These are phyloP conservation scores for Groenewaldozyma sp. DNA, from an alignment of 1,139 yeast genomes.

Conservation along the genomic window DNA sequence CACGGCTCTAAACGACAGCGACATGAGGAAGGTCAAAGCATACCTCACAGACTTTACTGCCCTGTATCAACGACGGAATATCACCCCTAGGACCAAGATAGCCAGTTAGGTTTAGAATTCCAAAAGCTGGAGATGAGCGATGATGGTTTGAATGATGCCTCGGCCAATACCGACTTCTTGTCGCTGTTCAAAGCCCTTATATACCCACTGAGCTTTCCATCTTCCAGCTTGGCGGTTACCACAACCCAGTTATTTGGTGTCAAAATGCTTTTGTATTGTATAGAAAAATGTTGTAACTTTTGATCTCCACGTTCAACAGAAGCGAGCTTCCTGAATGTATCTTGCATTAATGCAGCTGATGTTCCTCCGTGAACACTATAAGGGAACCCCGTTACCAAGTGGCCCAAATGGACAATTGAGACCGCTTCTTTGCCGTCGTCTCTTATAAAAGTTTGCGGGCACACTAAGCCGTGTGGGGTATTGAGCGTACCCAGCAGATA, in stretches of 20 bases:
- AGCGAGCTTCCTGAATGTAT: slow-evolving; percentile 34
- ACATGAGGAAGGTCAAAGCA: slow-evolving; percentile 62
- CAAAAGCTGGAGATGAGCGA: background rate
- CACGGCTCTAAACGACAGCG: slow-evolving; percentile 57
- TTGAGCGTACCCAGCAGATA: slow-evolving; percentile 31
- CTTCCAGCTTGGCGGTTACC: background rate
- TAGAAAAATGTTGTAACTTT: background rate
- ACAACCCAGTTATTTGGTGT: background rate
- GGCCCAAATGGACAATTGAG: slow-evolving; percentile 69
- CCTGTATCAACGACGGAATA: slow-evolving; percentile 76
- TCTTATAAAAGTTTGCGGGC: slow-evolving; percentile 42
- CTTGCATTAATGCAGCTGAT: slow-evolving; percentile 73
- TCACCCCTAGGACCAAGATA: slow-evolving; percentile 40
- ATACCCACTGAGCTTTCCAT: background rate
- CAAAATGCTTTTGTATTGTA: background rate
- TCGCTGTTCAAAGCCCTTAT: background rate
- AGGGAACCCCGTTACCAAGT: slow-evolving; percentile 77
- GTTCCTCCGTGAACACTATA: slow-evolving; percentile 86
- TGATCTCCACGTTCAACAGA: background rate
- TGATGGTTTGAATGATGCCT: background rate
- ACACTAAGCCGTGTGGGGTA: slow-evolving; percentile 52
- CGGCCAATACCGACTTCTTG: background rate
- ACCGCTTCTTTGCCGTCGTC: slow-evolving; percentile 45
- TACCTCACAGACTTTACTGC: slow-evolving; percentile 65
- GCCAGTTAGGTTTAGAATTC: too few species aligned